Conservation (phyloP, 2,329 filamentous ascomycete genomes). For the Penicillium sp. region DNA sequence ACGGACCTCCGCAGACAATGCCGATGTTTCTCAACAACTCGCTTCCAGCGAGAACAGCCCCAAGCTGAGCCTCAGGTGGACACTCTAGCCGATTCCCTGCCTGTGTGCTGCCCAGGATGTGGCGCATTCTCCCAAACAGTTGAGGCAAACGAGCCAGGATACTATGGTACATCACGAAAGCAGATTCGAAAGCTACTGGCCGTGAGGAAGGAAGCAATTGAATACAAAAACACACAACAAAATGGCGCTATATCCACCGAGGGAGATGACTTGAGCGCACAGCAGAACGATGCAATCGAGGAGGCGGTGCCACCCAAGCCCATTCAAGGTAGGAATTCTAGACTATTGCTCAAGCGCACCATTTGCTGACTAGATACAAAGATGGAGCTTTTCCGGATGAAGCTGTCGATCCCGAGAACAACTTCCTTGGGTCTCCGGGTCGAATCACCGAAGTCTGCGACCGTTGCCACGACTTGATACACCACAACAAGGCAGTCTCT, state of each 20-base stretch:
- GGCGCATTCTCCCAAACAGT: slow-evolving; percentile 61
- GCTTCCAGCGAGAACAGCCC: slow-evolving; percentile 10
- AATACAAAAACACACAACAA: slow-evolving; percentile 5
- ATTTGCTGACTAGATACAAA: slow-evolving; percentile 13
- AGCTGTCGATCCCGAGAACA: slow-evolving; percentile 19
- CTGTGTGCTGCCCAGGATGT: slow-evolving; percentile 61
- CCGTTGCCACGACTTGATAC: slow-evolving; percentile 77
- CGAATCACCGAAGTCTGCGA: slow-evolving; percentile 62
- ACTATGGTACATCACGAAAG: slow-evolving; percentile 54
- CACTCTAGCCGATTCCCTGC: slow-evolving; percentile 38
- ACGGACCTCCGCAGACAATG: slow-evolving; percentile 9
- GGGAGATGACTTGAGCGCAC: not conserved
- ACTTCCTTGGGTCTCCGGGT: slow-evolving; percentile 20
- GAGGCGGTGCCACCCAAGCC: slow-evolving; percentile 14
- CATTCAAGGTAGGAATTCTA: slow-evolving; percentile 12
- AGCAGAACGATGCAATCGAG: not conserved
- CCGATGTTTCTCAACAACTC: slow-evolving; percentile 24
- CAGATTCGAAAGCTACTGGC: slow-evolving; percentile 44
- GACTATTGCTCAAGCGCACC: not conserved
- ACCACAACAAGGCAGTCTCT: slow-evolving; percentile 69
- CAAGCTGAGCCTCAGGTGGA: slow-evolving; percentile 14
- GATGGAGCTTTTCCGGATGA: slow-evolving; percentile 26
- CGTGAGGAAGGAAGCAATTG: slow-evolving; percentile 18
- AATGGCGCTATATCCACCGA: slow-evolving; percentile 21
- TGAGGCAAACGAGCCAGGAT: slow-evolving; percentile 57